phyloP scores from a whole-genome alignment of 1,139 yeast species.

The Ashbya aceris region DNA sequence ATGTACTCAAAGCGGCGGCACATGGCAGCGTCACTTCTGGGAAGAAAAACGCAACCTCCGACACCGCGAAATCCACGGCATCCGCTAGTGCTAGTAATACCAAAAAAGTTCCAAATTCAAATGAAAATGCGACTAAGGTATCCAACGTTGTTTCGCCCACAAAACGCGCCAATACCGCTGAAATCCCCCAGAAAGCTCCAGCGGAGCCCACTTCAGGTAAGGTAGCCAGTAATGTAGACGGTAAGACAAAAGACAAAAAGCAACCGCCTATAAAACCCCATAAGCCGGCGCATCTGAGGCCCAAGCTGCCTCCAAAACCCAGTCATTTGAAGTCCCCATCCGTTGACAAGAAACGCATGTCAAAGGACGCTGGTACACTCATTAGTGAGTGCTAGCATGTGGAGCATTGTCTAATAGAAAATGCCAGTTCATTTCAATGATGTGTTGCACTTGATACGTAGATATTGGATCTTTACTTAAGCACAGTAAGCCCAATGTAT shows the following conservation, averaged over 20 bases:
- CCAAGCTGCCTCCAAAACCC: constrained; percentile 14
- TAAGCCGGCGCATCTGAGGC: constrained; percentile 14
- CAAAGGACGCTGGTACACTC: neutral
- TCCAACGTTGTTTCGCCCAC: too few relatives aligned
- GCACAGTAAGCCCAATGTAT: neutral
- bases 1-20: too few relatives aligned
- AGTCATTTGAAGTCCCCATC: constrained; percentile 7
- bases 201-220: too few relatives aligned
- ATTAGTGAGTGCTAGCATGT: too few relatives aligned
- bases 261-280: constrained; percentile 12
- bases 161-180: too few relatives aligned
- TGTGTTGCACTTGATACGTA: constrained; percentile 1
- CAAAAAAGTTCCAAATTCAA: too few relatives aligned
- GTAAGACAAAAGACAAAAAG: neutral
- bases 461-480: neutral
- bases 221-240: neutral
- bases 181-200: too few relatives aligned
- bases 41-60: too few relatives aligned
- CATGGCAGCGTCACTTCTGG: too few relatives aligned
- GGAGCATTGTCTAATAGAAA: neutral
- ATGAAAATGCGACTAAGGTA: too few relatives aligned
- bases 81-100: too few relatives aligned
- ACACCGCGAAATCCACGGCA: too few relatives aligned
- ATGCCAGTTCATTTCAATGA: neutral
- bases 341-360: neutral